A percentile compares a stretch with the other conserved stretches of the same genome.
phyloP scores from a whole-genome alignment of 305 asterid species.

The Withania somnifera region DNA sequence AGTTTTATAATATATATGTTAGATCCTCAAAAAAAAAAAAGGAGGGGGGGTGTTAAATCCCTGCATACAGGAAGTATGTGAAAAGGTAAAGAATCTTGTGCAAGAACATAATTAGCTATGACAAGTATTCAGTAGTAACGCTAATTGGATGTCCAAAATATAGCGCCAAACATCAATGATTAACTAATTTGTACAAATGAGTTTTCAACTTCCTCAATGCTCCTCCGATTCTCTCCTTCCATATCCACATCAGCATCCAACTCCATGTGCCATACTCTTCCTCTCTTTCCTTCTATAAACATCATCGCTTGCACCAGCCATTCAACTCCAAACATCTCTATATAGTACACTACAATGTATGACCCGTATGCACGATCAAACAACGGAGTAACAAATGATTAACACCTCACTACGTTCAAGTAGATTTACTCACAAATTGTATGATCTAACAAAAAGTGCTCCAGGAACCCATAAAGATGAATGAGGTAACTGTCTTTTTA shows the following conservation, averaged over 20 bases:
- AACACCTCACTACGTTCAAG: neutral
- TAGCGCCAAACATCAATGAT: neutral
- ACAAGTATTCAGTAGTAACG: neutral
- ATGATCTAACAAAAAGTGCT: neutral
- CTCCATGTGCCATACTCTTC: neutral
- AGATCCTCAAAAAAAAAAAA: too few relatives aligned
- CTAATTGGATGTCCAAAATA: neutral
- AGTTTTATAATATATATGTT: too few relatives aligned
- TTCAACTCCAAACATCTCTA: neutral
- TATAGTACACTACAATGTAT: neutral
- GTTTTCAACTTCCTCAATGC: neutral
- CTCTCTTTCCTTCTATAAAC: neutral
- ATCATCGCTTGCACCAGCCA: neutral
- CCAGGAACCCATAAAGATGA: neutral
- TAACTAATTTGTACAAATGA: neutral
- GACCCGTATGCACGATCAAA: neutral
- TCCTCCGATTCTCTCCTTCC: neutral
- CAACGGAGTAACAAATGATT: neutral
- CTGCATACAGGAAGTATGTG: too few relatives aligned
- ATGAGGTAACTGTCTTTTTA: neutral
- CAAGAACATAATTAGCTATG: neutral
- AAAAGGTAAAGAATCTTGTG: neutral
- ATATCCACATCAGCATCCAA: neutral
- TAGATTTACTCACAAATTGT: neutral
- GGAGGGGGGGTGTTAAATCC: too few relatives aligned